phyloP scores from a whole-genome alignment of 179 eudicot species.

The Patellifolia procumbens region DNA sequence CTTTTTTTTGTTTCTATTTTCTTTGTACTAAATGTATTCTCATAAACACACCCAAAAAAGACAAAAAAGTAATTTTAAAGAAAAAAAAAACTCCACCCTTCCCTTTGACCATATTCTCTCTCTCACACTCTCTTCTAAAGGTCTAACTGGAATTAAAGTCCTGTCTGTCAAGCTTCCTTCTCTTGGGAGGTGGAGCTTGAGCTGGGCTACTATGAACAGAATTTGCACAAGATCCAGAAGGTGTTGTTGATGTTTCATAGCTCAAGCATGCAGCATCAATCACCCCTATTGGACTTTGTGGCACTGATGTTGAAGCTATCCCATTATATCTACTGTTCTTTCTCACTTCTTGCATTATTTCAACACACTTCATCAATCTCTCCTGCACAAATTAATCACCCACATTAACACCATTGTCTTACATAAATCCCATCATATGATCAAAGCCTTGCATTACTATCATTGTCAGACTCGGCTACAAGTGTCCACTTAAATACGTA shows the following conservation, averaged over 20 bases:
- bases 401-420: no score
- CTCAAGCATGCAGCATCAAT: conserved; percentile 64
- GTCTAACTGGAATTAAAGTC: conserved; percentile 12
- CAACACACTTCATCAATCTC: conserved; percentile 56
- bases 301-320: conserved; percentile 34
- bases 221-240: conserved; percentile 43
- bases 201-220: conserved; percentile 36
- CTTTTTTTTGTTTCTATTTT: conserved; percentile 22
- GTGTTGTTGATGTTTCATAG: conserved; percentile 38
- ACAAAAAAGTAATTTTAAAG: not conserved
- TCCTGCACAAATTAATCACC: conserved; percentile 44
- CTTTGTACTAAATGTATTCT: conserved; percentile 27
- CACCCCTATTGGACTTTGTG: conserved; percentile 77
- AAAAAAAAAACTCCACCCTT: not conserved
- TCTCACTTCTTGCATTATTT: conserved; percentile 46
- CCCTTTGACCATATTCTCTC: no score
- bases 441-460: no score
- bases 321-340: conserved; percentile 23
- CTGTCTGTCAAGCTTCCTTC: conserved; percentile 50
- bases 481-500: no score
- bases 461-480: no score
- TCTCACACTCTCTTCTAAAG: not conserved
- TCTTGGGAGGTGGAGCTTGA: conserved; percentile 37
- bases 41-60: conserved; percentile 26
- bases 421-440: no score